Evolutionary conservation across 306 rosid genomes (phyloP), one percentile per base, ranked within the genome.

Genomic region (Lathyrus aphaca): DNA sequence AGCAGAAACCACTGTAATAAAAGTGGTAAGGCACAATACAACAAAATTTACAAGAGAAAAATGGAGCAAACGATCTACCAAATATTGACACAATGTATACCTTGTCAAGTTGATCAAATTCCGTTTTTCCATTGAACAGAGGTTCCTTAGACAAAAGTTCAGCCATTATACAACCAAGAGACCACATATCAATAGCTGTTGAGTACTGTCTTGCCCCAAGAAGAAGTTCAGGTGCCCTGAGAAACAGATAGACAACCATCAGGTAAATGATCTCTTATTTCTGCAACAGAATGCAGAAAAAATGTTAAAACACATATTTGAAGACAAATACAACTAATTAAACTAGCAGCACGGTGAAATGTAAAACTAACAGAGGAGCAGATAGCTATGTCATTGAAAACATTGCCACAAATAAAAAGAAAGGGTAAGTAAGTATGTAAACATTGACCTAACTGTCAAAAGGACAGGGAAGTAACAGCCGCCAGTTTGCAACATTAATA

Each of bases 131-230:
- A 51, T 95, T 95, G 48, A 95, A 95, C 3, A 95, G 77, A 4
- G 99, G 96, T 64, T 91, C 96, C 84, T 89, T 95, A 43, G 99
- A 89, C 75, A 95, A 81, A 73, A 95, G 77, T 74, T 95, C 99
- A 43, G 96, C 99, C 99, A 95, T 95, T 76, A 95, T 95, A 79
- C 99, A 95, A 61, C 99, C 99, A 74, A 95, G 75, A 17, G 99
- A 95, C 99, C 99, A 95, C 97, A 91, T 89, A 79, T 95, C 99
- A 18, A 95, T 87, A 6, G 99, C 91, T 30, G 99, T 95, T 21
- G 99, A 91, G 79, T 95, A 95, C 84, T 84, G 89, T 68, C 76
- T 91, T 48, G 84, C 76, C 77, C 99, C 99, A 78, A 95, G 69
- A 54, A 95, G 88, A 71, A 95, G 96, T 78, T 95, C 99, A 12